A percentile compares a stretch with the other conserved stretches of the same genome.
Conservation (phyloP, 345 rosid species). For the Ceriops zippeliana region DNA sequence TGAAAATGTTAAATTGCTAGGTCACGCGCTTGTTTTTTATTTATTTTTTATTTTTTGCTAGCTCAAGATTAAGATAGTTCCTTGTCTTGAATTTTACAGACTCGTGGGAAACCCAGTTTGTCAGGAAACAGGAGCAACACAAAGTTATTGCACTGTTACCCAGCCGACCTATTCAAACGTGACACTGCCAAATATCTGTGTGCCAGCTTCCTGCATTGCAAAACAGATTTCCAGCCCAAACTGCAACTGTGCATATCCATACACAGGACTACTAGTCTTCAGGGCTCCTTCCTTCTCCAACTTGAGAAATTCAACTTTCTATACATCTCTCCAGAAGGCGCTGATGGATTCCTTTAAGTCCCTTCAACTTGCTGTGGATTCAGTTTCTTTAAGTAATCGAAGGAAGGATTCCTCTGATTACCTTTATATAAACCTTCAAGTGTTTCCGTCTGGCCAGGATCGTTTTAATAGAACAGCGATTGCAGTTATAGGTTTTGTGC, state of each 20-base stretch:
- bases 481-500: constrained; percentile 38
- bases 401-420: constrained; percentile 39
- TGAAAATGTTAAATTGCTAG: no score
- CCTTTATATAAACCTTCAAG: constrained; percentile 39
- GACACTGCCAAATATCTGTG: constrained; percentile 50
- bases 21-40: no score
- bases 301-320: constrained; percentile 39
- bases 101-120: constrained; percentile 65
- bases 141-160: constrained; percentile 39
- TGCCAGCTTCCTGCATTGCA: constrained; percentile 27
- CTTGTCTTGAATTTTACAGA: constrained; percentile 37
- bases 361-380: constrained; percentile 56
- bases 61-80: neutral
- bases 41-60: no score
- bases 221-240: constrained; percentile 48
- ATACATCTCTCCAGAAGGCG: constrained; percentile 25
- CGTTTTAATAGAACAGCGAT: constrained; percentile 48
- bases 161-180: constrained; percentile 26
- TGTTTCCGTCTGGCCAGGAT: constrained; percentile 53
- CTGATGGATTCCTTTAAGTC: constrained; percentile 27
- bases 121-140: constrained; percentile 27
- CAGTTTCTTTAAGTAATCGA: constrained; percentile 52
- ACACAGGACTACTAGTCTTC: constrained; percentile 56
- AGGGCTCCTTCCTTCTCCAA: constrained; percentile 67
- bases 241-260: constrained; percentile 64